phyloP scores from a whole-genome alignment of 1,139 yeast species.

The Nematodospora anomalae region DNA sequence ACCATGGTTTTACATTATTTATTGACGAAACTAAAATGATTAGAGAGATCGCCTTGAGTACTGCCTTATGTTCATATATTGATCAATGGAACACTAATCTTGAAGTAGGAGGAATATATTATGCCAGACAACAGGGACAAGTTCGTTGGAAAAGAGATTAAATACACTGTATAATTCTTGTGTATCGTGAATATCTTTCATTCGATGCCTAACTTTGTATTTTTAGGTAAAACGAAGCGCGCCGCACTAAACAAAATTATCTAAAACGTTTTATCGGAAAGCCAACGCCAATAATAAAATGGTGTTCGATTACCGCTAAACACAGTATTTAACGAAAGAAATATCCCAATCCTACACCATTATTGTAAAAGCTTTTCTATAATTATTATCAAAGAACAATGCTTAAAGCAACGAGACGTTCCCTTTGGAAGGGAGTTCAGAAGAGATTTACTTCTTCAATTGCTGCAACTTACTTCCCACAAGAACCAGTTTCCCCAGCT shows the following conservation, averaged over 20 bases:
- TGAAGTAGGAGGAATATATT: slow-evolving; percentile 62
- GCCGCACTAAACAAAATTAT: not conserved
- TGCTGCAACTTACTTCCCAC: slow-evolving; percentile 39
- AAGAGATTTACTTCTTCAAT: slow-evolving; percentile 14
- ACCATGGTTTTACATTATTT: slow-evolving; percentile 51
- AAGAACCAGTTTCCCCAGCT: slow-evolving; percentile 54
- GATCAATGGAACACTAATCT: slow-evolving; percentile 67
- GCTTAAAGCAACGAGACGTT: slow-evolving; percentile 10
- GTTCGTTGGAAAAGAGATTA: slow-evolving; percentile 62
- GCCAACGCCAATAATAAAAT: slow-evolving; percentile 9
- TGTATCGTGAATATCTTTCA: no score
- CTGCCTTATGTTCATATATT: slow-evolving; percentile 58
- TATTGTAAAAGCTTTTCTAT: no score
- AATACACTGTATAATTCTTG: slow-evolving; percentile 1
- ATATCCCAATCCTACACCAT: slow-evolving; percentile 2
- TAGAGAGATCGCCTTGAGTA: slow-evolving; percentile 55
- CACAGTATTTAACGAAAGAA: not conserved
- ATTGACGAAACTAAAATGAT: slow-evolving; percentile 56
- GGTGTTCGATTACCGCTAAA: not conserved
- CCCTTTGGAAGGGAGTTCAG: slow-evolving; percentile 6
- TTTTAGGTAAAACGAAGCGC: no score
- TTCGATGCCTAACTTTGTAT: no score
- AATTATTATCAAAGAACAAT: no score
- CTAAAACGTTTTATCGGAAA: slow-evolving; percentile 6
- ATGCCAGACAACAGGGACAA: slow-evolving; percentile 50